These are phyloP conservation scores for Podochytrium sp. DNA, from an alignment of 192 early-diverging fungal species.

Conservation along the genomic window DNA sequence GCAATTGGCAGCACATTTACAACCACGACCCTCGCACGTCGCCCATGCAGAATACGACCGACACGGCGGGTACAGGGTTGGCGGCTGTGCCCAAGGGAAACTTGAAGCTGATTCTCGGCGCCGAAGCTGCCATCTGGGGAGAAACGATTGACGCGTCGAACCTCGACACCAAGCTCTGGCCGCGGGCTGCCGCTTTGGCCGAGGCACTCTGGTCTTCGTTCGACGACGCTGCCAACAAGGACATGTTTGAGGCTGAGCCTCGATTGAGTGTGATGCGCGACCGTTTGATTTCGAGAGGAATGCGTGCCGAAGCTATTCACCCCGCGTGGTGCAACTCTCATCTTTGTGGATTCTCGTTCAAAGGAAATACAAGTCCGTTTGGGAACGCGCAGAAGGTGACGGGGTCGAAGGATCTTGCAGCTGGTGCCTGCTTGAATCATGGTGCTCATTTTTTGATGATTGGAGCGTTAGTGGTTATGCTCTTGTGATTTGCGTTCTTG, in stretches of 20 bases:
- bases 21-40: constrained; percentile 4
- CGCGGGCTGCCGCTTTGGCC: constrained; percentile 15
- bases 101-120: neutral
- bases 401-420: neutral
- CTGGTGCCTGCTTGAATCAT: neutral
- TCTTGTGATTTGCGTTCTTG: neutral
- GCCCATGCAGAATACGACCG: neutral
- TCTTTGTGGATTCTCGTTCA: neutral
- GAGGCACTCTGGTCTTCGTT: constrained; percentile 24
- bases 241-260: constrained; percentile 12
- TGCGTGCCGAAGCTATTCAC: constrained; percentile 3
- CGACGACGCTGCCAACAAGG: neutral
- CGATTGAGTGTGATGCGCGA: constrained; percentile 6
- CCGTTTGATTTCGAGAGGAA: constrained; percentile 5
- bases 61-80: neutral
- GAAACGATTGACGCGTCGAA: constrained; percentile 13
- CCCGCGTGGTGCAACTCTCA: constrained; percentile 23
- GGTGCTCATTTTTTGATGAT: neutral
- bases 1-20: constrained; percentile 18
- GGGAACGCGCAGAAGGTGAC: too few relatives aligned
- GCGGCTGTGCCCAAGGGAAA: neutral
- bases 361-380: neutral
- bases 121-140: neutral
- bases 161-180: constrained; percentile 22
- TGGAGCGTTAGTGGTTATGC: neutral